Conservation (phyloP, 1,139 yeast genomes). For the Citeromyces hawaiiensis region DNA sequence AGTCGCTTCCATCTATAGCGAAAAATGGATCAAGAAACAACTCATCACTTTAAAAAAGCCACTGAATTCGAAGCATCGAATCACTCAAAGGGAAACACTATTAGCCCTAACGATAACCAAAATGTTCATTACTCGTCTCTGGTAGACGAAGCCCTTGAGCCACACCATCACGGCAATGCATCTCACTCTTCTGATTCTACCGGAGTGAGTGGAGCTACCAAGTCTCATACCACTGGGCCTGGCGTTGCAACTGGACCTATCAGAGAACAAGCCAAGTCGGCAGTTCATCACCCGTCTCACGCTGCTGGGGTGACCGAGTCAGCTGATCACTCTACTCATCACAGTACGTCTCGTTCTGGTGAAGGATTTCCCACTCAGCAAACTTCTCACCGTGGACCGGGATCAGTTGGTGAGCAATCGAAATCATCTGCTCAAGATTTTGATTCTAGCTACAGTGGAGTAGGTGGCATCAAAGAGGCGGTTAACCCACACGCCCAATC, state of each 20-base stretch:
- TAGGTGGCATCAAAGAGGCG: neutral
- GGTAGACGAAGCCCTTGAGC: neutral
- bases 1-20: neutral
- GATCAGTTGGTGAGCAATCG: neutral
- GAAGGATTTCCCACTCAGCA: too few species aligned
- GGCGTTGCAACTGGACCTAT: too few species aligned
- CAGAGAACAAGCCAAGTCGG: too few species aligned
- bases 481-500: neutral
- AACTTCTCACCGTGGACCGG: neutral
- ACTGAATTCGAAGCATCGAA: neutral
- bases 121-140: neutral
- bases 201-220: too few species aligned
- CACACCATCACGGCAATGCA: neutral
- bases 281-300: too few species aligned
- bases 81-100: neutral
- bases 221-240: too few species aligned
- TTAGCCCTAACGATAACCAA: conserved; percentile 1
- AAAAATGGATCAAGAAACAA: neutral
- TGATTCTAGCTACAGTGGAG: neutral
- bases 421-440: neutral
- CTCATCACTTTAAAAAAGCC: neutral
- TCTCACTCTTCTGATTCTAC: neutral
- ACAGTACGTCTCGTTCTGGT: too few species aligned
- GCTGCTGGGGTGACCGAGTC: too few species aligned
- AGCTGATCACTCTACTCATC: too few species aligned